Conservation (phyloP, 495 filamentous ascomycete species). For the Aspergillus wentii region DNA sequence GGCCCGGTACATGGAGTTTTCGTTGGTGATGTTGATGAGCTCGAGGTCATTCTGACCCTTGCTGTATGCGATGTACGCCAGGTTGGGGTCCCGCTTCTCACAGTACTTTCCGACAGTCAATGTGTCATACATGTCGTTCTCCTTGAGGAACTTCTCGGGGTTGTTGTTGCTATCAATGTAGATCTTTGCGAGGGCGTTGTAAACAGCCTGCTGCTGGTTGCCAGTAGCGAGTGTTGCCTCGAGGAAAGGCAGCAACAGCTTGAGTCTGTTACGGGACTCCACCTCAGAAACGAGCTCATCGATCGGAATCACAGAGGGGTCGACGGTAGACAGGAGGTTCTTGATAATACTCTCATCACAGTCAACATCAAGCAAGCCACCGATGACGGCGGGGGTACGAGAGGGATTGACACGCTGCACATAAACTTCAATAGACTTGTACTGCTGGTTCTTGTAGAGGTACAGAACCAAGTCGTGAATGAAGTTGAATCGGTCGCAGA, state of each 20-base stretch:
- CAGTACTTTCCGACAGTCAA: conserved; percentile 95
- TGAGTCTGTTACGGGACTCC: conserved; percentile 90
- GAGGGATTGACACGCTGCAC: conserved; percentile 97
- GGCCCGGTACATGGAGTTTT: conserved; percentile 97
- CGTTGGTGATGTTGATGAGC: conserved; percentile 95
- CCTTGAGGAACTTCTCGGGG: conserved; percentile 96
- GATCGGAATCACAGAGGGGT: conserved; percentile 82
- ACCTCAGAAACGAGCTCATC: conserved; percentile 95
- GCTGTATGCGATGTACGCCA: conserved; percentile 90
- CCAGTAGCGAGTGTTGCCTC: conserved; percentile 86
- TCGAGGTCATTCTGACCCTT: conserved; percentile 98
- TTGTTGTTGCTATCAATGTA: conserved; percentile 99
- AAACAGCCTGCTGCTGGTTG: conserved; percentile 96
- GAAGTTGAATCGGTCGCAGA: conserved; percentile 98
- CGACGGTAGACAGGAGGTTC: conserved; percentile 81
- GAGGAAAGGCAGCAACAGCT: conserved; percentile 93
- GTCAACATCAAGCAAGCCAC: conserved; percentile 93
- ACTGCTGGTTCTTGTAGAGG: conserved; percentile 98
- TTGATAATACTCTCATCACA: conserved; percentile 97
- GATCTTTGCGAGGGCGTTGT: conserved; percentile 98
- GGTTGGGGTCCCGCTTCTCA: conserved; percentile 95
- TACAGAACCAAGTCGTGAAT: conserved; percentile 96
- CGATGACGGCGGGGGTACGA: conserved; percentile 91
- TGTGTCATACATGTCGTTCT: conserved; percentile 96
- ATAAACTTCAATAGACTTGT: conserved; percentile 98